phyloP scores from a whole-genome alignment of 1,284 basidiomycete species.

The Mycena sp. region DNA sequence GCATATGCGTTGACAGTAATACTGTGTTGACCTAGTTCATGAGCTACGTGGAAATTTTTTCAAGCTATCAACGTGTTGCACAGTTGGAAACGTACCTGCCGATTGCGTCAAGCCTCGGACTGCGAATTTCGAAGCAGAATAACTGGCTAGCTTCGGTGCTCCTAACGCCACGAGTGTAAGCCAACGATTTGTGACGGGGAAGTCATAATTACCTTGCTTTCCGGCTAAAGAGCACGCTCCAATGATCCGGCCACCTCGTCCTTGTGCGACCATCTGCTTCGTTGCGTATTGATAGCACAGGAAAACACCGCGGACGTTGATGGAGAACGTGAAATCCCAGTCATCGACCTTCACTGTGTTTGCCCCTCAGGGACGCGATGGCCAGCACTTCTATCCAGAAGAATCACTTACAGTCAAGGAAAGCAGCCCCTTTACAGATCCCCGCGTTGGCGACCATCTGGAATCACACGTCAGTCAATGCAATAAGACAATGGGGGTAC shows the following conservation, averaged over 20 bases:
- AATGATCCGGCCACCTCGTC: conserved; percentile 24
- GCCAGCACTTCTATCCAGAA: not conserved
- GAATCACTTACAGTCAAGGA: conserved; percentile 24
- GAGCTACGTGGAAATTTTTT: not conserved
- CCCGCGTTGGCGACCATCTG: conserved; percentile 41
- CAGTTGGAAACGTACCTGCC: conserved; percentile 34
- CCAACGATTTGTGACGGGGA: not conserved
- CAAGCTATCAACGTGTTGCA: not conserved
- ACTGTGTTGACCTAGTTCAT: conserved; percentile 44
- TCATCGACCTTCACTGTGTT: conserved; percentile 29
- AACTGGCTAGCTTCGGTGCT: conserved; percentile 21
- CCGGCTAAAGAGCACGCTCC: conserved; percentile 17
- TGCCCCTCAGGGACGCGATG: not conserved
- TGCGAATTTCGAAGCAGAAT: conserved; percentile 44
- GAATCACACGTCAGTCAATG: not conserved
- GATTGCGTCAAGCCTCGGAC: conserved; percentile 43
- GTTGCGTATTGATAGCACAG: conserved; percentile 30
- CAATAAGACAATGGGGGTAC: not conserved
- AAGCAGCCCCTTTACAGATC: conserved; percentile 17
- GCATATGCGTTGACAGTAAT: conserved; percentile 5
- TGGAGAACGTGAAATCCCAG: conserved; percentile 37
- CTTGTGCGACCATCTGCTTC: conserved; percentile 31
- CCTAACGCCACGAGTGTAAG: not conserved
- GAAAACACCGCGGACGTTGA: conserved; percentile 29
- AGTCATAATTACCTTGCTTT: conserved; percentile 9